Evolutionary conservation across 768 basidiomycete genomes (phyloP).

Genomic region (Saitozyma sp.): DNA sequence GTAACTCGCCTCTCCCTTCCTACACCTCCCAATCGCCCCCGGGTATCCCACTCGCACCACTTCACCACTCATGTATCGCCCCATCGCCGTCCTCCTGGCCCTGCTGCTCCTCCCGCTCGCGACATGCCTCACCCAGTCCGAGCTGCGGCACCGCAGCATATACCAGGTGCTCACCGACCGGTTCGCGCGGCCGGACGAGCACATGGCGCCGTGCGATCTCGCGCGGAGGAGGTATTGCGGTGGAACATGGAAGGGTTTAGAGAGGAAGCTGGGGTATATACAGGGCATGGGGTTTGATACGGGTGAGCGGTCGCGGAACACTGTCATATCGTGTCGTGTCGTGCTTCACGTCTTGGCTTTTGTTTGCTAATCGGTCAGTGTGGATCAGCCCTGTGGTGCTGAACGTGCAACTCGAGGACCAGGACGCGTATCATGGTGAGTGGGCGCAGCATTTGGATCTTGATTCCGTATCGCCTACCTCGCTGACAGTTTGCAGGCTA

Average conservation of each 20-base stretch:
- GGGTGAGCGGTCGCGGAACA: constrained; percentile 10
- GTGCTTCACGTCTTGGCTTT: neutral
- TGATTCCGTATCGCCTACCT: neutral
- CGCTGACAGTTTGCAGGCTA: constrained; percentile 29
- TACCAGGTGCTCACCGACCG: constrained; percentile 53
- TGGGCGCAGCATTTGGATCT: neutral
- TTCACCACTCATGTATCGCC: neutral
- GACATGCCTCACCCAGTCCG: constrained; percentile 19
- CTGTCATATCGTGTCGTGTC: too few relatives aligned
- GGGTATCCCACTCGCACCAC: too few relatives aligned
- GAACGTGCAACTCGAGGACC: constrained; percentile 41
- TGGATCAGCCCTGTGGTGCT: constrained; percentile 54
- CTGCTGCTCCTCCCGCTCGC: constrained; percentile 5
- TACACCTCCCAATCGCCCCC: too few relatives aligned
- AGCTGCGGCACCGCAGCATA: constrained; percentile 36
- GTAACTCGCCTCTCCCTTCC: too few relatives aligned
- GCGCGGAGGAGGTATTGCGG: constrained; percentile 45
- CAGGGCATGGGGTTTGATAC: constrained; percentile 54
- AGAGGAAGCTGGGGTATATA: constrained; percentile 50
- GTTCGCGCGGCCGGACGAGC: constrained; percentile 40
- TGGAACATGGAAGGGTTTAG: constrained; percentile 50
- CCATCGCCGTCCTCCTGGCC: neutral
- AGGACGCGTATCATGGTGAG: constrained; percentile 50
- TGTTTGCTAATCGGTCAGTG: constrained; percentile 23
- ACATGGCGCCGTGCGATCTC: constrained; percentile 21